These are phyloP conservation scores for Zizania latifolia DNA, from an alignment of 176 grass and related monocot genomes.

Conservation along the genomic window DNA sequence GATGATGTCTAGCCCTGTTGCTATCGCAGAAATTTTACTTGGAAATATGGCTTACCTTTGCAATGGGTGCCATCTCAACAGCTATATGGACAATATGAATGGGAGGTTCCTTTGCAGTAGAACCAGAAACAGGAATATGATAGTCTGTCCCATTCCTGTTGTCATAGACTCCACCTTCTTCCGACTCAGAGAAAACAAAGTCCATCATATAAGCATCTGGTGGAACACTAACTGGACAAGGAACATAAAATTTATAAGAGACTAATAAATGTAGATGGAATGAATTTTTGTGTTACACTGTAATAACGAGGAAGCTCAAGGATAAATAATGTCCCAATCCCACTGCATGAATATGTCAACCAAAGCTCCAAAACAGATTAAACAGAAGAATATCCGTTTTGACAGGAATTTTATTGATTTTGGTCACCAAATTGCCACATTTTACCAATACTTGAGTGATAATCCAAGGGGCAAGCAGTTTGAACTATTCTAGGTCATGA, in stretches of 20 bases:
- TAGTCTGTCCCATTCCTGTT: slow-evolving; percentile 76
- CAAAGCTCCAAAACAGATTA: neutral
- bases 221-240: slow-evolving; percentile 64
- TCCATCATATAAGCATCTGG: slow-evolving; percentile 86
- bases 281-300: neutral
- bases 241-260: slow-evolving; percentile 2
- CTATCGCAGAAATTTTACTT: slow-evolving; percentile 12
- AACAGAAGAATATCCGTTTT: neutral
- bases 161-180: slow-evolving; percentile 84
- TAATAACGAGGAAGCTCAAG: neutral
- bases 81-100: slow-evolving; percentile 88
- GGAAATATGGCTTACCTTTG: slow-evolving; percentile 60
- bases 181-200: slow-evolving; percentile 94
- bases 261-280: neutral
- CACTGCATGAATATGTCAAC: neutral
- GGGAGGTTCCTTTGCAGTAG: slow-evolving; percentile 54
- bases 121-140: slow-evolving; percentile 75
- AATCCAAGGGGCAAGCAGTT: neutral
- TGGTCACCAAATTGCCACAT: neutral
- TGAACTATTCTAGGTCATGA: neutral
- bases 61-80: slow-evolving; percentile 91
- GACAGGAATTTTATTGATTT: neutral
- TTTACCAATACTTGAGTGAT: slow-evolving; percentile 9
- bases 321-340: neutral
- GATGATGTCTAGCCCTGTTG: neutral